Conservation (phyloP, 192 early-diverging fungal genomes). For the Linnemannia elongata region DNA sequence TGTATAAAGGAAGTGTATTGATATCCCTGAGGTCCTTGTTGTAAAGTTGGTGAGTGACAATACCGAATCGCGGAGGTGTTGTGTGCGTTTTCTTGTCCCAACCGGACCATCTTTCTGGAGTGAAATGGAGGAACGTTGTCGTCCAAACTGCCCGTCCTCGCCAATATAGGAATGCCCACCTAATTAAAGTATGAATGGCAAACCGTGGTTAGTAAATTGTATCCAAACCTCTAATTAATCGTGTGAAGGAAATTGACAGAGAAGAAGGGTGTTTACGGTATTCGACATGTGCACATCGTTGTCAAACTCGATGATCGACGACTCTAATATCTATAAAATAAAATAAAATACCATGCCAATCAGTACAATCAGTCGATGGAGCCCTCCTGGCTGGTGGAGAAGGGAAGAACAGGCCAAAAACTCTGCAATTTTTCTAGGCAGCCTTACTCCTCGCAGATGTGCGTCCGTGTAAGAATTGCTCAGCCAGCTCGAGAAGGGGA, state of each 20-base stretch:
- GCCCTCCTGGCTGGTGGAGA: too few relatives aligned
- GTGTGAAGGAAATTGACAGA: background rate
- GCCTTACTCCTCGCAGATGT: slow-evolving; percentile 69
- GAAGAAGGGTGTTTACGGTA: slow-evolving; percentile 55
- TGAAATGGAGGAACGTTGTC: slow-evolving; percentile 84
- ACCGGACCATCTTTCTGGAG: slow-evolving; percentile 69
- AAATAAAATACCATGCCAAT: too few relatives aligned
- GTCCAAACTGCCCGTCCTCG: slow-evolving; percentile 71
- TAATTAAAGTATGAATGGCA: slow-evolving; percentile 20
- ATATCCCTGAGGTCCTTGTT: too few relatives aligned
- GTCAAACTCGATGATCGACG: slow-evolving; percentile 80
- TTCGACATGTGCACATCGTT: slow-evolving; percentile 80
- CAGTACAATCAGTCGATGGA: background rate
- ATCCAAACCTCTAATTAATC: background rate
- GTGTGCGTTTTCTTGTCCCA: slow-evolving; percentile 74
- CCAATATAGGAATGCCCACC: slow-evolving; percentile 76
- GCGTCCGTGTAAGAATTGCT: slow-evolving; percentile 76
- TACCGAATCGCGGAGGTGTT: slow-evolving; percentile 65
- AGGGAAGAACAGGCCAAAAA: background rate
- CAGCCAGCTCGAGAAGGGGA: slow-evolving; percentile 72
- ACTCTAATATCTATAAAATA: slow-evolving; percentile 69
- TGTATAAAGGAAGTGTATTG: too few relatives aligned
- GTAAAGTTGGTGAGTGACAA: background rate
- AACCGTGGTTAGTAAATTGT: too few relatives aligned
- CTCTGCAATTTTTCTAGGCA: background rate